Base-by-base conservation (phyloP, 805 yeast species). In the Tetrapisispora phaffii region DNA sequence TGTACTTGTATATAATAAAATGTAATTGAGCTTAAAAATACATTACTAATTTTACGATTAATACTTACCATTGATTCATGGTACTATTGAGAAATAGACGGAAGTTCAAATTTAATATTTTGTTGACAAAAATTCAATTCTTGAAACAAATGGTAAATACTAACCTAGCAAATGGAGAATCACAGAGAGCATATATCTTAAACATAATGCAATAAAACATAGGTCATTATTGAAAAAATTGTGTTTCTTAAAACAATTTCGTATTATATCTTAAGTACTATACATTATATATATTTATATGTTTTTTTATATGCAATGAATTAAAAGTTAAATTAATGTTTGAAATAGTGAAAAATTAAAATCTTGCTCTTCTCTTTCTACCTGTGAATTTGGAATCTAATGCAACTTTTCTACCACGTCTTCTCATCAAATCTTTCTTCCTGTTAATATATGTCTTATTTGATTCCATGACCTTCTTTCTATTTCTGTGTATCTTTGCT, bases 361-460 rank as follows among this genome's bases (percentile, higher is more conserved):
- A 83, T 56, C 77, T 70, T 10, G 82, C 75, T 53, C 77, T 72
- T 68, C 94, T 74, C 67, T 76, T 77, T 69, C 98, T 78, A 41
- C 94, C 97, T 2, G 97, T 85, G 66, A 82, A 90, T 63, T 83
- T 85, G 47, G 95, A 85, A 63, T 93, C 98, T 50, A 72, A 73
- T 3, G 97, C 96, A 6, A 90, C 97, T 34, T 69, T 66, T 62
- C 84, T 84, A 38, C 98, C 98, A 59, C 97, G 78, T 65, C 83
- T 85, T 59, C 82, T 82, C 90, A 84, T 87, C 45, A 89, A 71
- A 45, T 85, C 96, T 72, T 93, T 93, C 84, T 93, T 93, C 63
- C 98, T 78, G 55, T 71, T 71, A 54, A 93, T 87, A 62, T 74
- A 93, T 3, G 80, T 93, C 63, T 86, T 88, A 56, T 74, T 77